phyloP scores from a whole-genome alignment of 2,329 filamentous ascomycete species.

The Cucurbitaria berberidis region DNA sequence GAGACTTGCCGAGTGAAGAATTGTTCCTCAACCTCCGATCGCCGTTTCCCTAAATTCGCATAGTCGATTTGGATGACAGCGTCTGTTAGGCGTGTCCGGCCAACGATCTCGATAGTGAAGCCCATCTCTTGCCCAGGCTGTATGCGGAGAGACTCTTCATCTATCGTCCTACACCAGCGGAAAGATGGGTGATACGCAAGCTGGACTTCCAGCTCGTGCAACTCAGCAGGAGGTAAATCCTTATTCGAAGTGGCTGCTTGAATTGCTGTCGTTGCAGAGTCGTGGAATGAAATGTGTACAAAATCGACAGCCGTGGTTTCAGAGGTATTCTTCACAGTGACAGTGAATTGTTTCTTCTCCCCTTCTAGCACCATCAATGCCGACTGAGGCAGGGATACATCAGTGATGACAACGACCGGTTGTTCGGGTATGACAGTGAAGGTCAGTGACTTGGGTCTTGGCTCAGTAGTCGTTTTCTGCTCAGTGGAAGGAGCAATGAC shows the following conservation, averaged over 20 bases:
- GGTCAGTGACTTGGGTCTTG: slow-evolving; percentile 55
- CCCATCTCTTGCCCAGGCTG: slow-evolving; percentile 69
- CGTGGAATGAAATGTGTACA: slow-evolving; percentile 84
- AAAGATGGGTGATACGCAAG: slow-evolving; percentile 73
- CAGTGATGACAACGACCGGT: slow-evolving; percentile 76
- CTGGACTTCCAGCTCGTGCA: slow-evolving; percentile 86
- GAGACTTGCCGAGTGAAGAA: slow-evolving; percentile 87
- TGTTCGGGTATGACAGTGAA: slow-evolving; percentile 81
- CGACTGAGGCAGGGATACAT: slow-evolving; percentile 79
- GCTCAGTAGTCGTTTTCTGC: slow-evolving; percentile 30
- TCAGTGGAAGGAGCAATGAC: slow-evolving; percentile 32
- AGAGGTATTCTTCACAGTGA: slow-evolving; percentile 82
- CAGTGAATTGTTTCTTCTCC: slow-evolving; percentile 76
- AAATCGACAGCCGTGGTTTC: slow-evolving; percentile 75
- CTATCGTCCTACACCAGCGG: slow-evolving; percentile 54
- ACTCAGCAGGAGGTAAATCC: slow-evolving; percentile 76
- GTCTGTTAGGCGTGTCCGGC: slow-evolving; percentile 81
- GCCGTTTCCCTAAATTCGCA: slow-evolving; percentile 74
- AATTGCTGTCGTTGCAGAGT: slow-evolving; percentile 80
- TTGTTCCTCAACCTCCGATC: slow-evolving; percentile 70
- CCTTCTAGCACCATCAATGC: slow-evolving; percentile 93
- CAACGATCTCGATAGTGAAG: slow-evolving; percentile 84
- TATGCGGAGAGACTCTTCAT: slow-evolving; percentile 63
- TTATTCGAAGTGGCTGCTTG: slow-evolving; percentile 77
- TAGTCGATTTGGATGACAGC: slow-evolving; percentile 87